These are phyloP conservation scores for Agastache rugosa DNA, from an alignment of 257 asterid species.

Conservation along the genomic window DNA sequence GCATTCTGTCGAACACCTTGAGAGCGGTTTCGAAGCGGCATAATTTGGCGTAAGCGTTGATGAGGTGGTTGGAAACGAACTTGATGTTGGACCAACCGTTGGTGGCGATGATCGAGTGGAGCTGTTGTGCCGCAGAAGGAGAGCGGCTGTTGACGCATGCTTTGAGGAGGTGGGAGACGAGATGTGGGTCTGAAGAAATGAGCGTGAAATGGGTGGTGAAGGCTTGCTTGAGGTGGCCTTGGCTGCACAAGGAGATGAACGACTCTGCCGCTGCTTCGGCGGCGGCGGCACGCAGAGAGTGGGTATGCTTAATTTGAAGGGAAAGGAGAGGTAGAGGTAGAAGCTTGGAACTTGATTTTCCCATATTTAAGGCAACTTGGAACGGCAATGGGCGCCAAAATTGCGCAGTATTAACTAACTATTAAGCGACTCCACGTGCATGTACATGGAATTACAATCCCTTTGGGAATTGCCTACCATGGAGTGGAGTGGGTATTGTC, in stretches of 20 bases:
- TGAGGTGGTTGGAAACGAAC: conserved; percentile 73
- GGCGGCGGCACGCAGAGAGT: conserved; percentile 39
- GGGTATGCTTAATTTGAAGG: conserved; percentile 40
- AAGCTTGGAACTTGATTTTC: conserved; percentile 43
- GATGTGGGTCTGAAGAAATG: conserved; percentile 60
- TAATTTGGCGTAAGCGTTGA: conserved; percentile 62
- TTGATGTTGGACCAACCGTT: conserved; percentile 57
- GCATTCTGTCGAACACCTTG: conserved; percentile 68
- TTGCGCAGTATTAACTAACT: no score
- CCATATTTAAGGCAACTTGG: not conserved
- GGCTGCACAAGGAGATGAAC: conserved; percentile 52
- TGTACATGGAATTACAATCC: no score
- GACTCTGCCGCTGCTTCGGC: conserved; percentile 31
- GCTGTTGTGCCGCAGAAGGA: conserved; percentile 52
- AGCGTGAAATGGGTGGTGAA: conserved; percentile 50
- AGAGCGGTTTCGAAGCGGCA: conserved; percentile 51
- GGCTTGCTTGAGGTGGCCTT: conserved; percentile 61
- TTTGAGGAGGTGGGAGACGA: conserved; percentile 69
- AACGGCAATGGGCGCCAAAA: no score
- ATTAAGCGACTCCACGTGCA: no score
- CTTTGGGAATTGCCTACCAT: no score
- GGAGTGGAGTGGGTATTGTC: no score
- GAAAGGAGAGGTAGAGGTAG: conserved; percentile 35
- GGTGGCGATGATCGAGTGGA: conserved; percentile 68
- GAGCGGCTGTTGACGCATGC: conserved; percentile 63